Evolutionary conservation across 257 asterid species (phyloP).

Genomic region (Jasminum sambac): DNA sequence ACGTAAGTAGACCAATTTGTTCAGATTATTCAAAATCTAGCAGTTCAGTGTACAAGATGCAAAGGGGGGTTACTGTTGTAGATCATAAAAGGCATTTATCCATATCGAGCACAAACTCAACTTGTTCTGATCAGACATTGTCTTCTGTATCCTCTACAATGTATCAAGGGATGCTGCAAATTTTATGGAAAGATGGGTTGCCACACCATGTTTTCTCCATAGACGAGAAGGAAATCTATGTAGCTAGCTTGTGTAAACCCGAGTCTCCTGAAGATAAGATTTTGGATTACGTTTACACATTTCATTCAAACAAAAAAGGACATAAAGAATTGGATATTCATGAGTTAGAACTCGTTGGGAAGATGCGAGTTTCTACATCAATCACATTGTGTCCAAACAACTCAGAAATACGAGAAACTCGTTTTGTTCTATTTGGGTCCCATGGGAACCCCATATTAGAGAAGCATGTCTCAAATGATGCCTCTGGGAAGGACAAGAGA

Average conservation of each 20-base stretch:
- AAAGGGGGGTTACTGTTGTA: slow-evolving; percentile 40
- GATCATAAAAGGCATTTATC: slow-evolving; percentile 51
- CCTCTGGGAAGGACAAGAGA: slow-evolving; percentile 42
- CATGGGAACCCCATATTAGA: slow-evolving; percentile 35
- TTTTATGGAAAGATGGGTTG: slow-evolving; percentile 68
- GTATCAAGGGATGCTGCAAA: slow-evolving; percentile 80
- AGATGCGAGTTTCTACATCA: slow-evolving; percentile 76
- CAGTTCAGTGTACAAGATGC: slow-evolving; percentile 29
- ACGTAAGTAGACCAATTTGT: slow-evolving; percentile 23
- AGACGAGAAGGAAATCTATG: slow-evolving; percentile 70
- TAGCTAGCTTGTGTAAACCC: slow-evolving; percentile 44
- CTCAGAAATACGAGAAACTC: slow-evolving; percentile 58
- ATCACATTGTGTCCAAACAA: slow-evolving; percentile 45
- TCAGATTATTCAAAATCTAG: slow-evolving; percentile 31
- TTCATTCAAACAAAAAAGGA: slow-evolving; percentile 46
- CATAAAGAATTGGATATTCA: slow-evolving; percentile 42
- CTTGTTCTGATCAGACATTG: slow-evolving; percentile 56
- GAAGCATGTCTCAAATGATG: slow-evolving; percentile 35
- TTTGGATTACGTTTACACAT: slow-evolving; percentile 67
- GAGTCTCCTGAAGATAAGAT: slow-evolving; percentile 47
- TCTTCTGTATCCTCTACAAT: slow-evolving; percentile 40
- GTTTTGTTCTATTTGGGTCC: slow-evolving; percentile 55
- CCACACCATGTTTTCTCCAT: slow-evolving; percentile 64
- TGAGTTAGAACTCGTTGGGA: slow-evolving; percentile 50
- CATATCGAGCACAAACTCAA: slow-evolving; percentile 61